Conservation (phyloP, 331 rosid genomes). For the Spiraea crenata region DNA sequence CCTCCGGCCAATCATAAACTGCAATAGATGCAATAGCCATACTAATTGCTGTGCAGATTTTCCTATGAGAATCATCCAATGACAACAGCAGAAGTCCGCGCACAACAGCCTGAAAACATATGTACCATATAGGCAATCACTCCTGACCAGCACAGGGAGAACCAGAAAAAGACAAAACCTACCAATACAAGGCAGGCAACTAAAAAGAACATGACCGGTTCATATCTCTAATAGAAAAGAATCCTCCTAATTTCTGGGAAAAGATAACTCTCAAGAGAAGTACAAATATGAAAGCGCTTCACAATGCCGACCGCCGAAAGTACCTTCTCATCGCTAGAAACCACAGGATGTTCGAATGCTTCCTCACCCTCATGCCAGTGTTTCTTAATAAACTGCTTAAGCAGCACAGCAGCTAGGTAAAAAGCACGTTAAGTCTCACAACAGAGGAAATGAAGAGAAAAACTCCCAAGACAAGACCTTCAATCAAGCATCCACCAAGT, state of each 20-base stretch:
- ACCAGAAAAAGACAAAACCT: background rate
- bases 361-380: constrained; percentile 95
- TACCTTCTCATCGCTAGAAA: constrained; percentile 86
- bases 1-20: constrained; percentile 88
- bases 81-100: constrained; percentile 65
- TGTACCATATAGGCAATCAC: background rate
- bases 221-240: background rate
- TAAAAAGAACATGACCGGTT: background rate
- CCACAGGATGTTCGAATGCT: constrained; percentile 78
- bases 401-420: constrained; percentile 98
- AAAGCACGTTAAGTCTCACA: constrained; percentile 55
- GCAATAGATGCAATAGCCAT: constrained; percentile 96
- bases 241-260: background rate
- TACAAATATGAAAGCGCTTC: background rate
- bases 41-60: constrained; percentile 91
- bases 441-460: background rate
- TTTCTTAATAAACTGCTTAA: constrained; percentile 83
- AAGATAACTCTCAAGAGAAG: background rate
- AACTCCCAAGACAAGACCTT: background rate
- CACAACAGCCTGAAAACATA: constrained; percentile 49
- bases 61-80: constrained; percentile 83
- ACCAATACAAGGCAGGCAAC: background rate
- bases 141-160: background rate
- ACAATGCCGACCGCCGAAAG: constrained; percentile 5
- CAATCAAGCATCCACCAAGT: background rate